A percentile compares a stretch with the other conserved stretches of the same genome.
phyloP scores from a whole-genome alignment of 257 asterid species.

The Jacaranda copaia region DNA sequence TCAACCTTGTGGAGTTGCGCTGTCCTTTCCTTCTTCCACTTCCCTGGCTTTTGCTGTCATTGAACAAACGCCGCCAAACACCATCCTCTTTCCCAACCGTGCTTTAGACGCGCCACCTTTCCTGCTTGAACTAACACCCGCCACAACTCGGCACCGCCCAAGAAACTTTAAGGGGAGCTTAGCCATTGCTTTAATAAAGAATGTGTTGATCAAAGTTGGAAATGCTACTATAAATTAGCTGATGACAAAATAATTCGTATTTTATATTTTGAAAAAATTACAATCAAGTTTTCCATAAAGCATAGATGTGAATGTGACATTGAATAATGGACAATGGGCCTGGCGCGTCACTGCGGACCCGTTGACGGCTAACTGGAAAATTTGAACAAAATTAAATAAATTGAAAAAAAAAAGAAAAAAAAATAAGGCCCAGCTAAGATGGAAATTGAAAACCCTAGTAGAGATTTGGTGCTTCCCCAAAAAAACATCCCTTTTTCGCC shows the following conservation, averaged over 20 bases:
- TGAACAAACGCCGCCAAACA: neutral
- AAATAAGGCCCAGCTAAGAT: conserved; percentile 28
- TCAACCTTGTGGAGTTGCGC: conserved; percentile 20
- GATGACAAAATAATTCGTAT: neutral
- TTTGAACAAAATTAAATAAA: neutral
- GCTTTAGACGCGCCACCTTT: conserved; percentile 8
- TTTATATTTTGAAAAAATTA: neutral
- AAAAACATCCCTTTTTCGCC: conserved; percentile 40
- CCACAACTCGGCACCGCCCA: neutral
- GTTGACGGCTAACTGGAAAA: conserved; percentile 47
- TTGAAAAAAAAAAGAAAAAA: neutral
- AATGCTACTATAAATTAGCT: neutral
- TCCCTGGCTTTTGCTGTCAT: conserved; percentile 32
- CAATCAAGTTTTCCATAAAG: neutral
- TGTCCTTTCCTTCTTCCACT: conserved; percentile 22
- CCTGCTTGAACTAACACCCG: neutral
- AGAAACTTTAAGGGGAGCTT: neutral
- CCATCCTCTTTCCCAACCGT: conserved; percentile 26
- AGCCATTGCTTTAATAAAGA: neutral
- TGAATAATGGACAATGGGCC: conserved; percentile 40
- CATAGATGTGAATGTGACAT: conserved; percentile 7
- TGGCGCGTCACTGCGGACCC: conserved; percentile 40
- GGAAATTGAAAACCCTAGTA: conserved; percentile 57
- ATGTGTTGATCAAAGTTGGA: no score
- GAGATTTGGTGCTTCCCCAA: conserved; percentile 24